These are phyloP conservation scores for Penicillium freii DNA, from an alignment of 2,329 filamentous ascomycete genomes.

Conservation along the genomic window DNA sequence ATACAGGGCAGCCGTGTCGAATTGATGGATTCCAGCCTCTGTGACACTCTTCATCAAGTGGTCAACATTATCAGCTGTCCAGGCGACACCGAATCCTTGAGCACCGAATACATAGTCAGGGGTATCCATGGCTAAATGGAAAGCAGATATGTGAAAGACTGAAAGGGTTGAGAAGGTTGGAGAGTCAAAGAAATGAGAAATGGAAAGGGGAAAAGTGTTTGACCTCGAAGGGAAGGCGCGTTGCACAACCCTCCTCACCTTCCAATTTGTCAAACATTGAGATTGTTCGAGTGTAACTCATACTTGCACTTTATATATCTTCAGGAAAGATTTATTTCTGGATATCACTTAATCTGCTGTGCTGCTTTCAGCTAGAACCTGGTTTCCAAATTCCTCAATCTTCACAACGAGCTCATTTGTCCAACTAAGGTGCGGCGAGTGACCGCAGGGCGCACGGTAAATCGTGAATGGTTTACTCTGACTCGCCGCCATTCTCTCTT, in stretches of 20 bases:
- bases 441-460: constrained; percentile 28
- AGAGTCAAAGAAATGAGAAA: background rate
- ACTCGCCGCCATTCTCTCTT: constrained; percentile 32
- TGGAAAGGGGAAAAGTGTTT: background rate
- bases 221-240: background rate
- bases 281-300: background rate
- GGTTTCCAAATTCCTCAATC: constrained; percentile 23
- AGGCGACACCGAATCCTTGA: background rate
- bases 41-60: background rate
- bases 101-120: constrained; percentile 4
- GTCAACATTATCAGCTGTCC: background rate
- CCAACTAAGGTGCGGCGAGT: constrained; percentile 37
- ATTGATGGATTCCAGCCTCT: background rate
- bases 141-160: background rate
- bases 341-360: background rate
- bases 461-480: constrained; percentile 27
- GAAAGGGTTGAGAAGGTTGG: background rate
- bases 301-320: background rate
- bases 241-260: background rate
- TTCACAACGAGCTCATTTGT: constrained; percentile 26
- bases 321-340: background rate
- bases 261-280: background rate
- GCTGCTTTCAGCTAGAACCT: background rate
- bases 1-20: constrained; percentile 6
- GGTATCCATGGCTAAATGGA: background rate